Base-by-base conservation (phyloP, 345 rosid species). In the Erucastrum elatum region DNA sequence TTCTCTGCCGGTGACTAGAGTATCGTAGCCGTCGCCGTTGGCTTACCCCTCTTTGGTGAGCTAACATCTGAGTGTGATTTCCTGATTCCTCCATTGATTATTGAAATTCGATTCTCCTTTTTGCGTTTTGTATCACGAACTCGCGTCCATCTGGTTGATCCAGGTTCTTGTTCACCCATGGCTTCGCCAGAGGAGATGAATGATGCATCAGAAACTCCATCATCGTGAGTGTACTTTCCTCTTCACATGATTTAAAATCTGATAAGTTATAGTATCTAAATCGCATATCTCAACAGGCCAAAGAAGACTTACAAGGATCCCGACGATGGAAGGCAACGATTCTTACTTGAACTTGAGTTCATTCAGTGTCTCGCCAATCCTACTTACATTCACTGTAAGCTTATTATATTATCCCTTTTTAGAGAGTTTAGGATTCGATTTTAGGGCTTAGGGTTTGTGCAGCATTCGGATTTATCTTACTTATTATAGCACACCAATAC, bases 331-430 rank as follows among this genome's bases (percentile, higher is more conserved):
- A 84, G 88, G 27, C 98, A 90, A 58, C 84, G 98, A 31, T 90
- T 93, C 84, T 84, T 93, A 70, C 89, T 96, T 15, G 99, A 96
- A 66, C 83, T 96, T 77, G 99, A 96, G 71, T 96, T 96, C 77
- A 81, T 93, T 53, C 99, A 96, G 17, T 96, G 98, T 79, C 94
- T 96, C 25, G 97, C 97, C 13, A 96, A 96, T 77, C 99, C 99
- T 44, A 96, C 97, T 66, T 96, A 96, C 74, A 96, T 96, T 72
- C 98, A 91, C 75, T 89, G 99, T 93, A 82, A 65, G 90, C 81
- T 70, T n/a, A n/a, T n/a, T n/a, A n/a, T n/a, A n/a, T n/a, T n/a
- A n/a, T 62, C 0, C 8, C 15, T 2, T 71, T 71, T 4, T 71
- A 13, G 30, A 21, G 21, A 21, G 21, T 51, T 78, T 21, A 30